These are phyloP conservation scores for Sugiyamaella qingdaonensis DNA, from an alignment of 805 yeast genomes.

Conservation along the genomic window DNA sequence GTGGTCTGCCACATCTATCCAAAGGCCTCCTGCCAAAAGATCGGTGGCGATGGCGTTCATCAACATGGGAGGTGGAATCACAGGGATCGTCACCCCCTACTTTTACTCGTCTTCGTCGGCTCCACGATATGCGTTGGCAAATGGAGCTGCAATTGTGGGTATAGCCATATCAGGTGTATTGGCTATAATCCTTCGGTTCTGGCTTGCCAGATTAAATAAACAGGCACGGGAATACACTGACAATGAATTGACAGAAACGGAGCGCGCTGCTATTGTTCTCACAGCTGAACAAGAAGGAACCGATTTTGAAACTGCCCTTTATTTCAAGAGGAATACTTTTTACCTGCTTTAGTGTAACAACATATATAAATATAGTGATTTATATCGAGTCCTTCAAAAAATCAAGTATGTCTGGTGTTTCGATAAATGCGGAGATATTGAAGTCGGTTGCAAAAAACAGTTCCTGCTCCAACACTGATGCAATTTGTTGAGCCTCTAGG, in stretches of 20 bases:
- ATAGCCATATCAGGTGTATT: conserved; percentile 5
- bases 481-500: no score
- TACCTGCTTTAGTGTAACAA: conserved; percentile 4
- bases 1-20: conserved; percentile 53
- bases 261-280: conserved; percentile 3
- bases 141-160: conserved; percentile 12
- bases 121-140: conserved; percentile 5
- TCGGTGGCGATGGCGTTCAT: conserved; percentile 52
- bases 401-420: conserved; percentile 7
- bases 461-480: background rate
- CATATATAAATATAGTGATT: background rate
- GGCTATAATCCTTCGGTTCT: conserved; percentile 9
- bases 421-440: conserved; percentile 3
- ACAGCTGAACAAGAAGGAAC: conserved; percentile 14
- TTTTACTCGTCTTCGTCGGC: background rate
- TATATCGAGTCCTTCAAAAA: background rate
- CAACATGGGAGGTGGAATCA: conserved; percentile 41
- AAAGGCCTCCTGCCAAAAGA: conserved; percentile 55
- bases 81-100: conserved; percentile 36
- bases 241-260: conserved; percentile 6
- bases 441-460: background rate
- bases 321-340: conserved; percentile 4
- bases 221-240: conserved; percentile 5
- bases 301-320: conserved; percentile 8
- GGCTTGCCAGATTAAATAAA: conserved; percentile 4